A percentile compares a stretch with the other conserved stretches of the same genome.
These are phyloP conservation scores for Uronychia binucleata DNA, from an alignment of 73 alveolate species.

Conservation along the genomic window DNA sequence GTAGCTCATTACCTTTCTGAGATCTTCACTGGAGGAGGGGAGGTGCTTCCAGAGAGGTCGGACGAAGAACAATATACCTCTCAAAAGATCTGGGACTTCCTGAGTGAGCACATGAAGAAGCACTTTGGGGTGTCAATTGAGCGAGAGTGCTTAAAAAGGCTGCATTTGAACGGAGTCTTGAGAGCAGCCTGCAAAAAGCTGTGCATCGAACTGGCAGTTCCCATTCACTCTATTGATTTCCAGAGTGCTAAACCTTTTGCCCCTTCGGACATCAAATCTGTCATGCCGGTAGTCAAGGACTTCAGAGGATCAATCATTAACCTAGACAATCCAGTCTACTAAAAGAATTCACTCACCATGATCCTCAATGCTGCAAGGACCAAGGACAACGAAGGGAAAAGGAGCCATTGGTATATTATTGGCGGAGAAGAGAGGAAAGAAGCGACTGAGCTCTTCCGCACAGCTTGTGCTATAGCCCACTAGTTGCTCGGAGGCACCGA, in stretches of 20 bases:
- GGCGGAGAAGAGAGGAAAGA: conserved; percentile 55
- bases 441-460: conserved; percentile 54
- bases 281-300: conserved; percentile 42
- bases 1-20: not conserved
- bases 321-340: not conserved
- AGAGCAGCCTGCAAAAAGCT: conserved; percentile 34
- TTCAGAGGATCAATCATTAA: conserved; percentile 9
- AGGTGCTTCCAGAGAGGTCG: not conserved
- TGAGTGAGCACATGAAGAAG: conserved; percentile 51
- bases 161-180: conserved; percentile 33
- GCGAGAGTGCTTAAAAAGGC: conserved; percentile 31
- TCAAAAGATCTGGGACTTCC: conserved; percentile 58
- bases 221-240: conserved; percentile 39
- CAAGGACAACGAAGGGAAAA: conserved; percentile 45
- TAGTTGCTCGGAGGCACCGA: conserved; percentile 17
- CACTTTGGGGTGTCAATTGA: conserved; percentile 39
- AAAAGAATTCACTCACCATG: conserved; percentile 3
- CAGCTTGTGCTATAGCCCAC: conserved; percentile 38
- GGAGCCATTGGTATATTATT: conserved; percentile 29
- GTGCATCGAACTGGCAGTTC: conserved; percentile 22
- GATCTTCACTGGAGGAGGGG: not conserved
- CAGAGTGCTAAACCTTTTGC: conserved; percentile 3
- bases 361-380: conserved; percentile 20
- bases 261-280: conserved; percentile 20
- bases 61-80: conserved; percentile 12